Base-by-base conservation (phyloP, 2,329 filamentous ascomycete species). In the Didymella lethalis region DNA sequence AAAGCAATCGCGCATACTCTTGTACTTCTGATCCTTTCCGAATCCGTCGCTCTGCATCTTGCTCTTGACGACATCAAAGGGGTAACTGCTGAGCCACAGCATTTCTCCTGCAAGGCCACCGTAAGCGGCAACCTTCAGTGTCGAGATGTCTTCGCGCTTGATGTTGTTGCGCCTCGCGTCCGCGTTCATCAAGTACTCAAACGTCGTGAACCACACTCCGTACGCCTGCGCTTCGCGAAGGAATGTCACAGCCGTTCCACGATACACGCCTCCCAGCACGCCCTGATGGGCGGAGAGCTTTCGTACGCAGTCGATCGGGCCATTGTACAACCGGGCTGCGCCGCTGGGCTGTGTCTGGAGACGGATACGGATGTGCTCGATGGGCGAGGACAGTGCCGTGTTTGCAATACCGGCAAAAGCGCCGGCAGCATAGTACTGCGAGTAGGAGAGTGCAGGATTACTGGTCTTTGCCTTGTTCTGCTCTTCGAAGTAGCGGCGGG, bases 31-130 rank as follows among this genome's bases (percentile, higher is more conserved):
- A 63, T 85, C 80, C 48, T 77, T 78, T 2, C 91, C 92, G 75
- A 97, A 95, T 0, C 91, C 93, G 80, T 99, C 95, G 58, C 90
- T 97, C 85, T 99, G 95, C 94, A 98, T 97, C 86, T 97, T 98
- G 80, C 92, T 97, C 90, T 99, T 99, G 80, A 99, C 81, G 28
- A 99, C 94, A 79, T 99, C 95, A 65, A 99, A 90, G 23, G 95
- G 95, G 80, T 99, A 99, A 74, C 92, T 96, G 34, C 85, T 85
- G 54, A 99, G 82, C 95, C 95, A 99, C 57, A 99, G 85, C 51
- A 88, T 92, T 83, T 99, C 95, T 68, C 95, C 95, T 0, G 95
- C 95, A 40, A 99, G 79, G 44, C 95, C 95, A 64, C 95, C 95
- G 77, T 98, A 99, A 12, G 92, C 81, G 12, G 95, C 95, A 48